Evolutionary conservation across 108 stramenopile species (phyloP).

Genomic region (Conticribra guillardii): DNA sequence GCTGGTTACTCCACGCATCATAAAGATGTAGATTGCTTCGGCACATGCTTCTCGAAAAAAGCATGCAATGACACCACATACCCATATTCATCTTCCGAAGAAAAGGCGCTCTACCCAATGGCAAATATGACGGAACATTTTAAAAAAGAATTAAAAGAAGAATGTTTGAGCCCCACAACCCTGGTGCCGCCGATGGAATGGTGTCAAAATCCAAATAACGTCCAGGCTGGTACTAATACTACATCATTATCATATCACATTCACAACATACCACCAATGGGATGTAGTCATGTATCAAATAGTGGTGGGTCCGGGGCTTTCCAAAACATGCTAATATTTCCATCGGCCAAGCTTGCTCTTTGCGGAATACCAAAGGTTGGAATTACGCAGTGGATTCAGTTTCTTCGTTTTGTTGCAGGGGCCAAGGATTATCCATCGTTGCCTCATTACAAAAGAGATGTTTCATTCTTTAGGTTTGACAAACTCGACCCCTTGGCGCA

Average conservation of each 20-base stretch:
- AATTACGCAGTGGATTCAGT: constrained; percentile 56
- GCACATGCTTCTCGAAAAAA: constrained; percentile 24
- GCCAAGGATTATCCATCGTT: constrained; percentile 58
- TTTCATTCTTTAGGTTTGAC: constrained; percentile 26
- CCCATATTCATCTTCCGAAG: constrained; percentile 5
- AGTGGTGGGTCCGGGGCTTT: not conserved
- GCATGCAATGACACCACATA: constrained; percentile 13
- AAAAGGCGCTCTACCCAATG: not conserved
- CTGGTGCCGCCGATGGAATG: not conserved
- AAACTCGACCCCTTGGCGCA: constrained; percentile 26
- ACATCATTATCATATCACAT: not conserved
- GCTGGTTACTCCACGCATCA: not conserved
- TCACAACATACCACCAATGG: constrained; percentile 7
- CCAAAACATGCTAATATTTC: constrained; percentile 23
- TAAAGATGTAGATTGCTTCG: constrained; percentile 12
- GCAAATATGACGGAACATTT: not conserved
- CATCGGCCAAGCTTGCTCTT: constrained; percentile 39
- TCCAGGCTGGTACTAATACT: not conserved
- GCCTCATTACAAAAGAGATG: constrained; percentile 57
- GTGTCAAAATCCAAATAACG: not conserved
- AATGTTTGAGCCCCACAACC: not conserved
- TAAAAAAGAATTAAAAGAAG: not conserved
- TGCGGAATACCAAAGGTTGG: constrained; percentile 55
- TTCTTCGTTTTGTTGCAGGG: constrained; percentile 27
- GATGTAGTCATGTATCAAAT: constrained; percentile 9